Base-by-base conservation (phyloP, 2,329 filamentous ascomycete genomes). In the Aspergillus jensenii region DNA sequence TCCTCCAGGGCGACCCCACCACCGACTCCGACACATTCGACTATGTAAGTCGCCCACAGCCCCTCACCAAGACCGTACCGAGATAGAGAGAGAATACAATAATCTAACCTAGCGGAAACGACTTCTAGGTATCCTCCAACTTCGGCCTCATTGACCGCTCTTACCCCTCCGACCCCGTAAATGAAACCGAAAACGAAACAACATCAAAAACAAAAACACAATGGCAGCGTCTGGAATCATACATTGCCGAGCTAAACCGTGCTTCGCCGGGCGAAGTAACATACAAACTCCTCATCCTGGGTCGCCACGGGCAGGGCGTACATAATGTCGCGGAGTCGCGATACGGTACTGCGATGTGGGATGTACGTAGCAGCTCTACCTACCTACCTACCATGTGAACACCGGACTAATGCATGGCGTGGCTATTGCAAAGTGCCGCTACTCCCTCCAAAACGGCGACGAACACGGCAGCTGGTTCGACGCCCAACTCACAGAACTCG, bases 301-400 rank as follows among this genome's bases (percentile, higher is more conserved):
- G 82, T 43, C 79, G 85, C 27, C 85, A 88, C 66, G 85, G 85
- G 21, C 79, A 87, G 68, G 85, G 85, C 4, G 78, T 77, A 59
- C 83, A 87, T 71, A 88, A 88, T 65, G 83, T 84, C 12, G 85
- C 84, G 1, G 82, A 87, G 65, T 67, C 71, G 2, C 80, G 76
- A 59, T 87, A 86, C 60, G 85, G 84, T 31, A 86, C 81, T 0
- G 76, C 80, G 14, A 77, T 78, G 2, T 87, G 85, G 85, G 83
- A 88, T 71, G 81, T 83, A 73, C 17, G 65, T 43, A 9, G 9
- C 27, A 11, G 9, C 9, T 11, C 9, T 17, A 39, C 33, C 33
- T 15, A 37, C 14, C 33, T 37, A 5, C 35, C 35, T 37, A 6
- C 14, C 4, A 37, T n/a, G 15, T n/a, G 15, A 37, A 37, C 4